A percentile compares a stretch with the other conserved stretches of the same genome.
These are phyloP conservation scores for Populus ilicifolia DNA, from an alignment of 345 rosid genomes.

Conservation along the genomic window DNA sequence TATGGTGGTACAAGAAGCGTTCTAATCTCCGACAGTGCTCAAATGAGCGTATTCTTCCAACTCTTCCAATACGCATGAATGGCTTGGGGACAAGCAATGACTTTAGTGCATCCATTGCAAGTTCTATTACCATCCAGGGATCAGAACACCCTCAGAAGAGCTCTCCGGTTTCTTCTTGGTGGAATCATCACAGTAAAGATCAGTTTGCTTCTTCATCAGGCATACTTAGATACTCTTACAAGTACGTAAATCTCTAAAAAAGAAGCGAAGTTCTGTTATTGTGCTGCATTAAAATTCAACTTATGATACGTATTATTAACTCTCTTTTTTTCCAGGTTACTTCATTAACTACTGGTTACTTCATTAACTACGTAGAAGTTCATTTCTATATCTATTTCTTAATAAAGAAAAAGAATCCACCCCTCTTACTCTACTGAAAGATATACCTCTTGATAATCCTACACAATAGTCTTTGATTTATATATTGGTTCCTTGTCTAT, in stretches of 20 bases:
- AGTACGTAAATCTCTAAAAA: constrained; percentile 44
- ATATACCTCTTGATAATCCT: neutral
- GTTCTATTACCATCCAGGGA: constrained; percentile 30
- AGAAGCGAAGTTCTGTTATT: neutral
- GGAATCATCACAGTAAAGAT: constrained; percentile 64
- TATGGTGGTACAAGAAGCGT: constrained; percentile 63
- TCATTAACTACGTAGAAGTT: neutral
- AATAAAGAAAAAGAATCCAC: neutral
- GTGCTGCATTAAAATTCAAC: neutral
- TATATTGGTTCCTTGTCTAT: neutral
- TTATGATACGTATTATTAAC: neutral
- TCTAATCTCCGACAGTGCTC: constrained; percentile 44
- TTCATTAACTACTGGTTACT: neutral
- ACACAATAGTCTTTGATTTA: neutral
- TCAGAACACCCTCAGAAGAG: constrained; percentile 34
- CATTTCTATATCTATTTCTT: neutral
- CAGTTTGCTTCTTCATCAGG: constrained; percentile 68
- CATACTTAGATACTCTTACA: constrained; percentile 71
- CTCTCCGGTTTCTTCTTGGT: constrained; percentile 43
- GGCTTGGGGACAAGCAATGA: constrained; percentile 65
- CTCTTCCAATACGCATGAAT: constrained; percentile 69
- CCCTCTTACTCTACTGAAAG: neutral
- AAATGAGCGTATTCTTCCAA: constrained; percentile 51
- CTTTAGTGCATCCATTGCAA: constrained; percentile 56
- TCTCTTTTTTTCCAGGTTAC: neutral